Evolutionary conservation across 306 rosid genomes (phyloP).

Genomic region (Acacia confusa): DNA sequence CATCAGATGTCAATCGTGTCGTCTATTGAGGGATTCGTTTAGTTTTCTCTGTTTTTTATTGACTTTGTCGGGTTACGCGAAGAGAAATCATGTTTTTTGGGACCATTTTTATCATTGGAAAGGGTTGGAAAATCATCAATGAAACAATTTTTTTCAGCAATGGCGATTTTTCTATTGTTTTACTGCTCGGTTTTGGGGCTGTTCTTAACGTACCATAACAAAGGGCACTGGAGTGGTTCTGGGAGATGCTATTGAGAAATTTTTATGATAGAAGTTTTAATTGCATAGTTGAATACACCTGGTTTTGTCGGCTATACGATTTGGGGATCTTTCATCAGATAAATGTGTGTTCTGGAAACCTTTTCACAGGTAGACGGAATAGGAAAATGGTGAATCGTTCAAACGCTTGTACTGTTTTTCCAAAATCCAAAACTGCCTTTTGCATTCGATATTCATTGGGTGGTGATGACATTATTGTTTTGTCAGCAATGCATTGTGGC

Average conservation of each 20-base stretch:
- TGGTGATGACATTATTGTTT: background rate
- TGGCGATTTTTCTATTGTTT: background rate
- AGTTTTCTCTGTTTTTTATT: background rate
- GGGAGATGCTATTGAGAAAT: constrained; percentile 1
- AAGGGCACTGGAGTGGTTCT: background rate
- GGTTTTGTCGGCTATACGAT: background rate
- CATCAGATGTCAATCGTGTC: background rate
- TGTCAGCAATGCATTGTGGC: background rate
- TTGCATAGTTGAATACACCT: background rate
- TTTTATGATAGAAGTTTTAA: background rate
- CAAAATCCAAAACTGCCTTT: background rate
- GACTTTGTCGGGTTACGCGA: background rate
- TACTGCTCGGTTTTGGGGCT: constrained; percentile 18
- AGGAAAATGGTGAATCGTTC: background rate
- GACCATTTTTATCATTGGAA: background rate
- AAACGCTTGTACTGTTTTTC: background rate
- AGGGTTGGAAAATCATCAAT: background rate
- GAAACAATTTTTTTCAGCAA: background rate
- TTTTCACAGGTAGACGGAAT: background rate
- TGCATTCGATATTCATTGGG: background rate
- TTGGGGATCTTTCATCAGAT: background rate
- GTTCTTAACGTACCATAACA: background rate
- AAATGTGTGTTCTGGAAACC: background rate
- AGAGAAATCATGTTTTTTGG: constrained; percentile 2
- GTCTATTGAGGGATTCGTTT: background rate